These are phyloP conservation scores for Suillus fuscotomentosus DNA, from an alignment of 768 basidiomycete species.

Conservation along the genomic window DNA sequence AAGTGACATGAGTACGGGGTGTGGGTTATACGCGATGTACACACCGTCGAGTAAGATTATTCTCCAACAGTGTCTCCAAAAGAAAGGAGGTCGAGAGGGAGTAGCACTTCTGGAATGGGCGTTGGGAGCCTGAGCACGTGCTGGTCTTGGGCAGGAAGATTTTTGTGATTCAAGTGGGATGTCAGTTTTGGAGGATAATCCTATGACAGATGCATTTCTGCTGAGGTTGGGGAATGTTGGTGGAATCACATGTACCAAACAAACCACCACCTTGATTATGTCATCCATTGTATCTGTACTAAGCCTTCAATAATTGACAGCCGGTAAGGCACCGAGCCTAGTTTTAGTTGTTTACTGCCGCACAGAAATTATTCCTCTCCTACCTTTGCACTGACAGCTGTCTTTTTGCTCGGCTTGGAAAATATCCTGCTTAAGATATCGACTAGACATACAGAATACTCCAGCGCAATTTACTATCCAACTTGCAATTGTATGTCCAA, in stretches of 20 bases:
- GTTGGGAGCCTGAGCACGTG: slow-evolving; percentile 56
- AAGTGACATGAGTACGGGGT: slow-evolving; percentile 10
- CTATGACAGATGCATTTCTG: slow-evolving; percentile 75
- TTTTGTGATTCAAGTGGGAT: slow-evolving; percentile 36
- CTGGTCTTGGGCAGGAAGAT: slow-evolving; percentile 50
- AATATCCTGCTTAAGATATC: no score
- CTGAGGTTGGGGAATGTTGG: slow-evolving; percentile 30
- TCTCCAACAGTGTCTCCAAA: slow-evolving; percentile 73
- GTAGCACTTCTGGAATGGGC: slow-evolving; percentile 43
- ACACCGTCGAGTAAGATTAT: slow-evolving; percentile 80
- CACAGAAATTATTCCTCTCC: no score
- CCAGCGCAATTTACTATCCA: no score
- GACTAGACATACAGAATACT: no score
- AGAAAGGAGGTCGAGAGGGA: slow-evolving; percentile 48
- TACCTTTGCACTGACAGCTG: no score
- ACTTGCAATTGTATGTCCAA: no score
- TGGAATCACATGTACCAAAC: neutral
- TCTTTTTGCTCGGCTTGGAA: no score
- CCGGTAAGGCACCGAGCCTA: no score
- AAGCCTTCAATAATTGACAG: no score
- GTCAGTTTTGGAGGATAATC: slow-evolving; percentile 58
- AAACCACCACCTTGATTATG: no score
- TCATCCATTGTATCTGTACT: neutral
- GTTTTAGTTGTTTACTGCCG: no score
- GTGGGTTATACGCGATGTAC: slow-evolving; percentile 23